Evolutionary conservation across 257 asterid genomes (phyloP).

Genomic region (Solanum paucissectum): DNA sequence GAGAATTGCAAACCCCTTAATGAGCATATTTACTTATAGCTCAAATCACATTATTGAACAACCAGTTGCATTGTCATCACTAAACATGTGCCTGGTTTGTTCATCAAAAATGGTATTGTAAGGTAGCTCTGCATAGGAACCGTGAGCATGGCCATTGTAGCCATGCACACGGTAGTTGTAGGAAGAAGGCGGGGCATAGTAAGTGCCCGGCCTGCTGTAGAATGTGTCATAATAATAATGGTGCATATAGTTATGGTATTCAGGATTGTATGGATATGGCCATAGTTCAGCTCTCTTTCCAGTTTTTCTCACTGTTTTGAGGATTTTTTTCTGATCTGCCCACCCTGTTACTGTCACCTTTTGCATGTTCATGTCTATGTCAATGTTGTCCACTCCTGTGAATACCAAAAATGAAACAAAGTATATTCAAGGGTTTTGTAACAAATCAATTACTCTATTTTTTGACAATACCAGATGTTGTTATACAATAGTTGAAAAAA

Average conservation of each 20-base stretch:
- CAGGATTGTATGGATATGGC: conserved; percentile 72
- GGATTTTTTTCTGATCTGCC: conserved; percentile 44
- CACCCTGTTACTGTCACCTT: conserved; percentile 66
- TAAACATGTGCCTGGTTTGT: conserved; percentile 35
- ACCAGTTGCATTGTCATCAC: conserved; percentile 57
- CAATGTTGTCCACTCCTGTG: conserved; percentile 51
- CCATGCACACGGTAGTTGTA: conserved; percentile 56
- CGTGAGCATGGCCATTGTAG: conserved; percentile 44
- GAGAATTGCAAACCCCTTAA: background rate
- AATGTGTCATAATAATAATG: conserved; percentile 35
- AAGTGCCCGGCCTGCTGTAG: conserved; percentile 6
- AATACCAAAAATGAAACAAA: background rate
- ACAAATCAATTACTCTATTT: background rate
- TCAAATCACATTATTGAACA: conserved; percentile 55
- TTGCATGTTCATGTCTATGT: conserved; percentile 56
- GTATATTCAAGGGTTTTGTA: background rate
- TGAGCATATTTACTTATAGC: background rate
- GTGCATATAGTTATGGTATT: conserved; percentile 34
- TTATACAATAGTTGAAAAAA: background rate
- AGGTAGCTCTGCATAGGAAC: conserved; percentile 48
- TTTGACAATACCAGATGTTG: background rate
- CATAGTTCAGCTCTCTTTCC: conserved; percentile 63
- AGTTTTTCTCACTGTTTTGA: conserved; percentile 41
- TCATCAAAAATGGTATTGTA: conserved; percentile 22
- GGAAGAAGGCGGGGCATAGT: conserved; percentile 19